These are phyloP conservation scores for Echites panduratus DNA, from an alignment of 257 asterid genomes.

Conservation along the genomic window DNA sequence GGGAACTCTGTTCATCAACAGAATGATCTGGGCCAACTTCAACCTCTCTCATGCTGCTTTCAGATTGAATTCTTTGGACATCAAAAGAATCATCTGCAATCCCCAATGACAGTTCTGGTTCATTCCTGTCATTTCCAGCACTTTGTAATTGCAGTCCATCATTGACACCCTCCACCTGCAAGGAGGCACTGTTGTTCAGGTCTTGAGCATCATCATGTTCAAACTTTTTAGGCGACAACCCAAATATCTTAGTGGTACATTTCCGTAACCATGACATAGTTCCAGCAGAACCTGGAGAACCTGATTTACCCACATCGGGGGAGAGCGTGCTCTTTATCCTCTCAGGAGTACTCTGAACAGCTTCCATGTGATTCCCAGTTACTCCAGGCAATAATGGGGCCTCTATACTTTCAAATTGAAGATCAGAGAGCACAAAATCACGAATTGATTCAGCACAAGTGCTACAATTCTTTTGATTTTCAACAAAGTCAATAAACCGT, in stretches of 20 bases:
- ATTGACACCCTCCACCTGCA: conserved; percentile 17
- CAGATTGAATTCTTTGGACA: conserved; percentile 40
- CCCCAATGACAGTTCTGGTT: conserved; percentile 35
- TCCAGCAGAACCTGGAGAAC: conserved; percentile 65
- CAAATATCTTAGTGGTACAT: conserved; percentile 76
- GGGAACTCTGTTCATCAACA: conserved; percentile 41
- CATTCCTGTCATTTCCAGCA: conserved; percentile 49
- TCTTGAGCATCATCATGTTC: conserved; percentile 36
- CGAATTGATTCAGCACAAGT: conserved; percentile 63
- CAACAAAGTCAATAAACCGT: conserved; percentile 61
- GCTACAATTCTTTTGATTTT: conserved; percentile 63
- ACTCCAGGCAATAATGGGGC: conserved; percentile 56
- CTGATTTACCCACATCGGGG: conserved; percentile 38
- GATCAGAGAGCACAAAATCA: conserved; percentile 70
- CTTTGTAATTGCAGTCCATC: conserved; percentile 26
- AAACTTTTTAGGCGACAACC: conserved; percentile 67
- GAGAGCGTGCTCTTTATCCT: conserved; percentile 34
- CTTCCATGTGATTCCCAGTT: conserved; percentile 61
- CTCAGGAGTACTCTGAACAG: conserved; percentile 36
- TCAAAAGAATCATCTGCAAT: conserved; percentile 54
- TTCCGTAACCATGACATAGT: conserved; percentile 83
- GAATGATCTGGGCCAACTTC: conserved; percentile 44
- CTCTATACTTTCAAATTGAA: conserved; percentile 56
- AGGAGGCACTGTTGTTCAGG: conserved; percentile 27
- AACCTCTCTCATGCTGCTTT: conserved; percentile 33